Evolutionary conservation across 1,284 basidiomycete species (phyloP).

Genomic region (Apiotrichum laibachii): DNA sequence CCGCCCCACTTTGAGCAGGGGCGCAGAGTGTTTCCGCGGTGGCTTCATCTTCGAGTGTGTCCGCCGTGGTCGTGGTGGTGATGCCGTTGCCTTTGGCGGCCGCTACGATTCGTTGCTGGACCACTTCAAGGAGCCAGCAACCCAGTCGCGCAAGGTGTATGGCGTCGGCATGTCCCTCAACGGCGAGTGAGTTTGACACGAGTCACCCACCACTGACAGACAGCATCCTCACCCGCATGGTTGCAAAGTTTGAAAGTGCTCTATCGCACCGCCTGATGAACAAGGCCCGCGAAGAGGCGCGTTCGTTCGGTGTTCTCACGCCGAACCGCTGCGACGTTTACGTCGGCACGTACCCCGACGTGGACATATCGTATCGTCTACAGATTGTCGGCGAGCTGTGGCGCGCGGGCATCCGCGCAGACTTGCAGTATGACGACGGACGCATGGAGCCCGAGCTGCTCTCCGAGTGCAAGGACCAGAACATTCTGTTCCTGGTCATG

Average conservation of each 20-base stretch:
- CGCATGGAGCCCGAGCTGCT: slow-evolving; percentile 43
- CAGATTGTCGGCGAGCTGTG: slow-evolving; percentile 57
- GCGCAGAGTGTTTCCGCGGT: slow-evolving; percentile 53
- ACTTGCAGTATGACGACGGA: slow-evolving; percentile 57
- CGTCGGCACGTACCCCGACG: slow-evolving; percentile 53
- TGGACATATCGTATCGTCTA: slow-evolving; percentile 53
- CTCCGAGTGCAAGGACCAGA: slow-evolving; percentile 50
- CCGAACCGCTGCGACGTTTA: slow-evolving; percentile 58
- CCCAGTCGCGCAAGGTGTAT: slow-evolving; percentile 43
- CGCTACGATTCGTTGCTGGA: slow-evolving; percentile 56
- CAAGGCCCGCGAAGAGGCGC: slow-evolving; percentile 51
- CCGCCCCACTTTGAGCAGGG: slow-evolving; percentile 49
- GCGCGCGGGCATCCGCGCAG: slow-evolving; percentile 56
- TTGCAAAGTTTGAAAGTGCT: slow-evolving; percentile 51
- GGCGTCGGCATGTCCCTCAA: slow-evolving; percentile 58
- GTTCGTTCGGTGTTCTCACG: slow-evolving; percentile 53
- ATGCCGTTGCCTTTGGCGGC: slow-evolving; percentile 55
- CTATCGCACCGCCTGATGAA: slow-evolving; percentile 50
- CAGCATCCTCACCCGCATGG: slow-evolving; percentile 53
- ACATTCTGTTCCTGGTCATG: slow-evolving; percentile 50
- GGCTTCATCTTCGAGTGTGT: slow-evolving; percentile 58
- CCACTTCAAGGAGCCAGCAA: slow-evolving; percentile 53
- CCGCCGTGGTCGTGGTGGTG: slow-evolving; percentile 51
- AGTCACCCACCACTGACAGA: neutral
- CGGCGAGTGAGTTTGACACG: slow-evolving; percentile 45